Evolutionary conservation across 192 early-diverging fungal species (phyloP), one percentile per base, ranked within the genome.

Genomic region (Phlyctochytrium arcticum): DNA sequence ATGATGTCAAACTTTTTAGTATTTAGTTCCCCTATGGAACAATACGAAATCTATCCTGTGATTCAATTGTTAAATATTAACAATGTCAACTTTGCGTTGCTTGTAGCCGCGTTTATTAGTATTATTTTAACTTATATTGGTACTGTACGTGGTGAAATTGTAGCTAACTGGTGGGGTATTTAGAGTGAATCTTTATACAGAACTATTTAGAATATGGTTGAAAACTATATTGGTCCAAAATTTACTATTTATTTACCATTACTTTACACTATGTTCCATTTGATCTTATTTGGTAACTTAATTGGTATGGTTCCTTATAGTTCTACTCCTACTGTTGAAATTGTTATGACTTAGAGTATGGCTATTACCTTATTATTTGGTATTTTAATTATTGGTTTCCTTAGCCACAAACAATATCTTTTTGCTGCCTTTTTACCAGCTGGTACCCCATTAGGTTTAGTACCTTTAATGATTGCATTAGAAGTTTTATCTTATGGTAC

Each of bases 281-380:
- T 74, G 42, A 72, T 72, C 48, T 71, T 72, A 75, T 72, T 72
- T 39, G 67, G 57, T 73, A 72, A 72, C 47, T 53, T 72, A 72
- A 36, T 75, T 48, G 70, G 70, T 72, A 73, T 72, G 71, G 50
- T 73, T 49, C 69, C 69, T 50, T 71, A 71, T 72, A 73, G 69
- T 71, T 64, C 69, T 48, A 71, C 69, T 62, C 44, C 69, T 67
- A 71, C 69, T 61, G 69, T 73, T 46, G 69, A 71, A 71, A 71
- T 71, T 35, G 59, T 71, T 42, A 73, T 73, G 71, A 71, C 69
- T 49, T 72, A 48, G 37, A 68, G 62, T 65, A 29, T 73, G 37
- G 68, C 69, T 35, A 36, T 73, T 47, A 74, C 71, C 27, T 44
- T 73, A 65, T 64, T 73, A 54, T 31, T 71, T 67, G 69, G 42